A percentile compares a stretch with the other conserved stretches of the same genome.
Evolutionary conservation across 1,284 basidiomycete species (phyloP).

Genomic region (Ustilago tritici): DNA sequence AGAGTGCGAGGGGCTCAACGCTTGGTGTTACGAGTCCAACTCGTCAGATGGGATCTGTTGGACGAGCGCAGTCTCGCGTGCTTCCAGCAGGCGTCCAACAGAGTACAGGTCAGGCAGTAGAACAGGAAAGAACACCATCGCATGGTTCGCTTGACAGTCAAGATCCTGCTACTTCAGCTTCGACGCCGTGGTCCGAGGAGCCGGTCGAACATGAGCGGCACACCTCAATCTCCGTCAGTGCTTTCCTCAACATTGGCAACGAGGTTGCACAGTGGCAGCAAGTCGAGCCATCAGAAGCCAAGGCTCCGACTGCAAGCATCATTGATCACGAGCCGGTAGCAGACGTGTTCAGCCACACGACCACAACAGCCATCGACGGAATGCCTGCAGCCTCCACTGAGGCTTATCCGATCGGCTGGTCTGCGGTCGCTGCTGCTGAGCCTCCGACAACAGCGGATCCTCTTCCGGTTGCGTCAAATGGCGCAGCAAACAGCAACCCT

Average conservation of each 20-base stretch:
- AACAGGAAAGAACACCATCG: background rate
- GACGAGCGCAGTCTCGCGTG: background rate
- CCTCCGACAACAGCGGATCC: background rate
- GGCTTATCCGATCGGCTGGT: conserved; percentile 33
- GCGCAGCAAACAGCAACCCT: background rate
- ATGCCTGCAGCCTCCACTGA: conserved; percentile 25
- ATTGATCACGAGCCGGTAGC: background rate
- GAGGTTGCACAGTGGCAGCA: conserved; percentile 13
- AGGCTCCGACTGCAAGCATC: background rate
- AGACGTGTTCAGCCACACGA: background rate
- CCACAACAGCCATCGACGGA: conserved; percentile 20
- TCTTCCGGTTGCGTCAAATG: background rate
- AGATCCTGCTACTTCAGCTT: background rate
- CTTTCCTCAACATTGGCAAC: conserved; percentile 8
- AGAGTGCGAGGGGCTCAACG: background rate
- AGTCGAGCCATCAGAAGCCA: background rate
- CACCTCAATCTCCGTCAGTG: conserved; percentile 14
- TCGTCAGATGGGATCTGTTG: background rate
- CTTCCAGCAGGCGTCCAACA: background rate
- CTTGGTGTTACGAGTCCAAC: background rate
- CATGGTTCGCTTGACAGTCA: background rate
- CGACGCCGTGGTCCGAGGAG: conserved; percentile 2
- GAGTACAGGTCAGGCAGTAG: background rate
- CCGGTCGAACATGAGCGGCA: conserved; percentile 1
- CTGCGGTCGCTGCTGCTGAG: conserved; percentile 13